Conservation (phyloP, 176 grass and related monocot genomes). For the Ensete ventricosum region DNA sequence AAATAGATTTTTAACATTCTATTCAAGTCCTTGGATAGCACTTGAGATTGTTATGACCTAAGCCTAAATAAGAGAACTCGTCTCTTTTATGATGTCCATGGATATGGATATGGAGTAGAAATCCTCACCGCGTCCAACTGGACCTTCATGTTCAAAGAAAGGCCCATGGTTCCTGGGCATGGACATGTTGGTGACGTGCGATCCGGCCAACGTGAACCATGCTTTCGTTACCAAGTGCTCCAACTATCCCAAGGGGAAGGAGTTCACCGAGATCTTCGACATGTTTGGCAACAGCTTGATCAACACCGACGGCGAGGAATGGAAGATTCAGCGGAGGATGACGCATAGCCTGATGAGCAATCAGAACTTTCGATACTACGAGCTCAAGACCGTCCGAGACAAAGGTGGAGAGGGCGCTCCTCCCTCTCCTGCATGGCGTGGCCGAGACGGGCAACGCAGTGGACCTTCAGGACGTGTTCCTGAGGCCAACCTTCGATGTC, state of each 20-base stretch:
- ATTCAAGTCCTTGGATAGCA: too few species aligned
- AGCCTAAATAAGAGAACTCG: too few species aligned
- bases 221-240: not conserved
- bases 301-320: not conserved
- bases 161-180: not conserved
- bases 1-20: too few species aligned
- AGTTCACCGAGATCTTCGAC: not conserved
- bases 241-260: not conserved
- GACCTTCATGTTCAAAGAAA: not conserved
- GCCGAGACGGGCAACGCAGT: not conserved
- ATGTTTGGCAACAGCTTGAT: not conserved
- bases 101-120: not conserved
- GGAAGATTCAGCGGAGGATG: not conserved
- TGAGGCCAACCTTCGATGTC: not conserved
- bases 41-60: too few species aligned
- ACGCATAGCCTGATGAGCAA: not conserved
- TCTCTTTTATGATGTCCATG: not conserved
- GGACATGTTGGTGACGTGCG: conserved; percentile 1
- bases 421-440: not conserved
- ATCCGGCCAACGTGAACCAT: not conserved
- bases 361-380: not conserved
- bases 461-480: not conserved
- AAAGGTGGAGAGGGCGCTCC: not conserved
- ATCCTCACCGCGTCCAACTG: not conserved
- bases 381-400: not conserved